Percentiles rank a stretch among this genome's conserved stretches.
Evolutionary conservation across 805 yeast genomes (phyloP).

Genomic region (Wickerhamiella allomyrinae): DNA sequence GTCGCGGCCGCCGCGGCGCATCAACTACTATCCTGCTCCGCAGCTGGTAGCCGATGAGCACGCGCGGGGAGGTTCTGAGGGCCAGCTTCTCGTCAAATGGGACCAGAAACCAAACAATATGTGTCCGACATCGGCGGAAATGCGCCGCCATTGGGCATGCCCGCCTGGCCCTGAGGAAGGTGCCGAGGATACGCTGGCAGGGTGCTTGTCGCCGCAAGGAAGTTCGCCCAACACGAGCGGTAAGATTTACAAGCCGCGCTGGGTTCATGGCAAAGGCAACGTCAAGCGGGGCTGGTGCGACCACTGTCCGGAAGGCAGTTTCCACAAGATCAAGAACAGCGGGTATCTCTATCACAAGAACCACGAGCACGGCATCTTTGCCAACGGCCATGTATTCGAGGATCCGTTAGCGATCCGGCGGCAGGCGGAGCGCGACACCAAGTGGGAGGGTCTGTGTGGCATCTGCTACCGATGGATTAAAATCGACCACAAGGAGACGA

Average conservation of each 20-base stretch:
- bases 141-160: slow-evolving; percentile 9
- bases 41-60: not conserved
- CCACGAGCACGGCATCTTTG: slow-evolving; percentile 19
- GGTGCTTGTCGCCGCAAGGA: not conserved
- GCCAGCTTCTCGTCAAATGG: not conserved
- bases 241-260: slow-evolving; percentile 14
- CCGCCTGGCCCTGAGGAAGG: slow-evolving; percentile 1
- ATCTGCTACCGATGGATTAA: slow-evolving; percentile 20
- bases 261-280: slow-evolving; percentile 10
- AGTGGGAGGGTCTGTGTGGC: slow-evolving; percentile 19
- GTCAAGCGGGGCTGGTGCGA: slow-evolving; percentile 17
- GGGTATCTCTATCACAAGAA: slow-evolving; percentile 18
- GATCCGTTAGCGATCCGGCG: slow-evolving; percentile 17
- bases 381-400: slow-evolving; percentile 16
- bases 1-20: slow-evolving; percentile 17
- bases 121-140: slow-evolving; percentile 8
- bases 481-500: slow-evolving; percentile 13
- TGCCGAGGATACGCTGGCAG: not conserved
- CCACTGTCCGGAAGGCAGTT: slow-evolving; percentile 14
- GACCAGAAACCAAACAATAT: slow-evolving; percentile 1
- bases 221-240: slow-evolving; percentile 6
- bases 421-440: slow-evolving; percentile 13
- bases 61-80: not conserved
- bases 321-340: slow-evolving; percentile 13
- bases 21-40: slow-evolving; percentile 14